Evolutionary conservation across 2,329 filamentous ascomycete genomes (phyloP), one percentile per base, ranked within the genome.

Genomic region (Nigrospora oryzae): DNA sequence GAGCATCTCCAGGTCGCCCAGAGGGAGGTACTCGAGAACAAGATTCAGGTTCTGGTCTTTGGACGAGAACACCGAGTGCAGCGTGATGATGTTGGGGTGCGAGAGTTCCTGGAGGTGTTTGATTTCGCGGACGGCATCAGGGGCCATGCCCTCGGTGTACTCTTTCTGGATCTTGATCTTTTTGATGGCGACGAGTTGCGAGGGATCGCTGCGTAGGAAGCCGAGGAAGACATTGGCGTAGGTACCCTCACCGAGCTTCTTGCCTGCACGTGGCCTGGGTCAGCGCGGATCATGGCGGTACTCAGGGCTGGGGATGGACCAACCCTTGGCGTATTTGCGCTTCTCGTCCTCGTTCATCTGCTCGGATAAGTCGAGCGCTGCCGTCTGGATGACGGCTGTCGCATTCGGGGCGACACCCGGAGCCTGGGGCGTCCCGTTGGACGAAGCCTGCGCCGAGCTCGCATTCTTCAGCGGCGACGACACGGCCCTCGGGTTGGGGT

Each of bases 11-110:
- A 98, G 77, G 66, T 98, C 93, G 52, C 93, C 91, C n/a, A 88
- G 79, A 0, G 91, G 90, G 4, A 97, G 76, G 64, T 86, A 95
- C 66, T 98, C 93, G 55, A 98, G 81, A 19, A 98, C 93, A 10
- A 98, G 79, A 60, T 94, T 95, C 53, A 98, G 81, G 62, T 96
- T 97, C 66, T 96, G 89, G 66, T 95, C 87, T 61, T 96, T 96
- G 49, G 89, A 93, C 43, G 86, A 89, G 75, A 96, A 98, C 53
- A 97, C 90, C 57, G 88, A 86, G 59, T 91, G 81, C 7, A 98
- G 79, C 13, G 84, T 84, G 66, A 98, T 95, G 66, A 98, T 93
- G 67, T 97, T 97, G 6, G 90, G 88, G 64, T 98, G 93, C 16
- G 81, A 83, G 28, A 98, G 81, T 69, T 98, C 93, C 63, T 95